Base-by-base conservation (phyloP, 1,284 basidiomycete genomes). In the Abortiporus biennis region DNA sequence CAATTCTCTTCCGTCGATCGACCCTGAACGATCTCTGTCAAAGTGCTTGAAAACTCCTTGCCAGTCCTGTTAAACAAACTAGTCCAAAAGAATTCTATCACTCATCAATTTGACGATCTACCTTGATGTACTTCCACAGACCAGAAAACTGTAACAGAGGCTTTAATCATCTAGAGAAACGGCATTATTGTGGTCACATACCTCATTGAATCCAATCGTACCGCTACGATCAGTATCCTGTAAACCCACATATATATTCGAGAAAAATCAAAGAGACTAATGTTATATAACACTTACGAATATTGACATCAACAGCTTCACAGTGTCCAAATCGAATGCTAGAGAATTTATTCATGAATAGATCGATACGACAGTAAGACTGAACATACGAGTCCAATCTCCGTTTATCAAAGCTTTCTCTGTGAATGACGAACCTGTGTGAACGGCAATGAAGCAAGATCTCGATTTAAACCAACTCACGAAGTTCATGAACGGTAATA, bases 281-380 rank as follows among this genome's bases (percentile, higher is more conserved):
- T 17, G 35, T 8, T 2, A 20, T 17, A 15, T 9, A 23, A 13
- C 19, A 65, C 82, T 52, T 47, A 85, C 84, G 55, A 91, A 91
- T 48, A 90, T 79, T 16, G 72, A 71, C 82, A 91, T 87, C 48
- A 91, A 68, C 40, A 90, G 70, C 67, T 86, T 88, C 55, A 90
- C 82, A 5, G 86, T 90, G 56, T 89, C 86, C 41, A 85, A 66
- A 62, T 90, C 86, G 54, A 90, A 90, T 3, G 80, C 84, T 86
- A 37, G 6, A 13, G 22, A 20, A 33, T 38, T 19, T 24, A 12
- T 36, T 16, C 44, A 27, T 11, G n/a, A 9, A 42, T 20, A 32
- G 13, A 30, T 13, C 22, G 8, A n/a, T 9, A n/a, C 27, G 8
- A 29, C 27, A 29, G 9, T 29, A 8, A 35, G 39, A 30, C 16